phyloP scores from a whole-genome alignment of 1,284 basidiomycete genomes.

The Volvariella volvacea region DNA sequence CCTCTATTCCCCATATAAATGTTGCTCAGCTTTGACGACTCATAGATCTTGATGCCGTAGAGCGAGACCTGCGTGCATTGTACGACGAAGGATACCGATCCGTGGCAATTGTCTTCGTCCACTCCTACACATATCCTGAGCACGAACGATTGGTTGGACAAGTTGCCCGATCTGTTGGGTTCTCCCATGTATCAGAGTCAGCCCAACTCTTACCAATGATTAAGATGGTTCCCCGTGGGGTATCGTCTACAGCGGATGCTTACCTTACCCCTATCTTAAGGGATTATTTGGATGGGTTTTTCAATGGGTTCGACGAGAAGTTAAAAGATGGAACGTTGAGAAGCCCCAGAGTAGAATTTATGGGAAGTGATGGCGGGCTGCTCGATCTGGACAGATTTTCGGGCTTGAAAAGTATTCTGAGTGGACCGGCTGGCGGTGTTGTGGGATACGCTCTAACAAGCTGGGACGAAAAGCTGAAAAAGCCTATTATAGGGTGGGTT shows the following conservation, averaged over 20 bases:
- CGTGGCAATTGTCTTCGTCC: slow-evolving; percentile 81
- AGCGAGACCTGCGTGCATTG: slow-evolving; percentile 57
- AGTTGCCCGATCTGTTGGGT: slow-evolving; percentile 76
- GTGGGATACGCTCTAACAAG: slow-evolving; percentile 84
- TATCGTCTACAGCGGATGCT: slow-evolving; percentile 91
- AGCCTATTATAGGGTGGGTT: slow-evolving; percentile 70
- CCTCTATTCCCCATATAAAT: not conserved
- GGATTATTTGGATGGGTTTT: slow-evolving; percentile 90
- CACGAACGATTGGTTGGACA: slow-evolving; percentile 74
- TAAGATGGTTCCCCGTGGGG: slow-evolving; percentile 89
- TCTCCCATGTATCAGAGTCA: slow-evolving; percentile 84
- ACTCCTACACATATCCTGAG: slow-evolving; percentile 87
- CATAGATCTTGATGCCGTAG: slow-evolving; percentile 45
- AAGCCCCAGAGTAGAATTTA: slow-evolving; percentile 71
- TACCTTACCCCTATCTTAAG: slow-evolving; percentile 90
- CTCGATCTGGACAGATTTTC: slow-evolving; percentile 82
- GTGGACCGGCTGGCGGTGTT: slow-evolving; percentile 85
- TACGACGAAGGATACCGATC: slow-evolving; percentile 78
- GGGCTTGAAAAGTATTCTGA: slow-evolving; percentile 83
- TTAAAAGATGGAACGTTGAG: slow-evolving; percentile 41
- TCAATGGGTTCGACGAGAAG: slow-evolving; percentile 78
- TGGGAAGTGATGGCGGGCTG: slow-evolving; percentile 86
- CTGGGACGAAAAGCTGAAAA: slow-evolving; percentile 62
- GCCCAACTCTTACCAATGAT: slow-evolving; percentile 91
- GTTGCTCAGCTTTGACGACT: not conserved